Evolutionary conservation across 805 yeast genomes (phyloP).

Genomic region (Starmerella stellata): DNA sequence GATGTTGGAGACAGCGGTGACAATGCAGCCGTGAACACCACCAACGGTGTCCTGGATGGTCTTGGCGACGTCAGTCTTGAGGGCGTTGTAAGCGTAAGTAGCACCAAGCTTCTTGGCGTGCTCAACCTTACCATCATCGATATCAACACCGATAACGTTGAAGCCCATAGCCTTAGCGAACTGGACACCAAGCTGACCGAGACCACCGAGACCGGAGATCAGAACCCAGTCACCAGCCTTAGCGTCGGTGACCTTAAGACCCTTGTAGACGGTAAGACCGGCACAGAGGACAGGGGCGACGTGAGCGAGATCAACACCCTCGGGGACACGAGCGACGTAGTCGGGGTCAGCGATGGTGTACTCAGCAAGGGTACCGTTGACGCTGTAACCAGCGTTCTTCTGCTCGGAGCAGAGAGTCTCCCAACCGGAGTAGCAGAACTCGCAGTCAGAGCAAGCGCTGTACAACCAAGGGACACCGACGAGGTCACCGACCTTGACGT

Average conservation of each 20-base stretch:
- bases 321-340: slow-evolving; percentile 67
- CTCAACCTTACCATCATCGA: slow-evolving; percentile 44
- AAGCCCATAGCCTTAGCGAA: slow-evolving; percentile 63
- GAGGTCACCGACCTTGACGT: slow-evolving; percentile 59
- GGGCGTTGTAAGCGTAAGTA: slow-evolving; percentile 39
- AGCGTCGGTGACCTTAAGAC: slow-evolving; percentile 59
- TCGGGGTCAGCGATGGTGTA: slow-evolving; percentile 77
- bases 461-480: slow-evolving; percentile 79
- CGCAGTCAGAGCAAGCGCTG: slow-evolving; percentile 60
- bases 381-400: slow-evolving; percentile 68
- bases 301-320: slow-evolving; percentile 54
- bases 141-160: slow-evolving; percentile 54
- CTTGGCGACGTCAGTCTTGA: slow-evolving; percentile 39
- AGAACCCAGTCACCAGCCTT: slow-evolving; percentile 60
- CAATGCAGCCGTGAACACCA: slow-evolving; percentile 61
- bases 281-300: slow-evolving; percentile 78
- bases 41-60: slow-evolving; percentile 39
- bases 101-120: slow-evolving; percentile 41
- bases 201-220: slow-evolving; percentile 62
- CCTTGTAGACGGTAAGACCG: slow-evolving; percentile 83
- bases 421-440: slow-evolving; percentile 45
- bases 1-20: slow-evolving; percentile 53
- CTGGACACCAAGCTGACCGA: slow-evolving; percentile 57
- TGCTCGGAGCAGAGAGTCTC: slow-evolving; percentile 60
- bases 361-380: slow-evolving; percentile 82